Evolutionary conservation across 345 rosid species (phyloP).

Genomic region (Salix dunnii): DNA sequence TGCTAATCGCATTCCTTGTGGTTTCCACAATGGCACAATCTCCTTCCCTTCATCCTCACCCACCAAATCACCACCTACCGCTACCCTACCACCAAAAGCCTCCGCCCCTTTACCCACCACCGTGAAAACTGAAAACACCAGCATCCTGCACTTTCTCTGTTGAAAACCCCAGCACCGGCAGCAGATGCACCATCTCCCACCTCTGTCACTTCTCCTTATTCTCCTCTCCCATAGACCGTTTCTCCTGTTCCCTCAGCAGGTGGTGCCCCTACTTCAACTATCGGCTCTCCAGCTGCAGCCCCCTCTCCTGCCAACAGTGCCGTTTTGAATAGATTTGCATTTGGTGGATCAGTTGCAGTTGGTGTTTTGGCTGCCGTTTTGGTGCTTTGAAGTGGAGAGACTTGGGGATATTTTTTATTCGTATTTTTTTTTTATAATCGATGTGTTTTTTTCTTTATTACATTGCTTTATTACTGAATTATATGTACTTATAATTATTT

Average conservation of each 20-base stretch:
- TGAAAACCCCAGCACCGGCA: conserved; percentile 9
- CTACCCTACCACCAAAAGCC: not conserved
- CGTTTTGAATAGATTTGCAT: conserved; percentile 22
- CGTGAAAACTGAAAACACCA: not conserved
- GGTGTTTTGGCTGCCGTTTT: conserved; percentile 35
- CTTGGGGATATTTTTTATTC: not conserved
- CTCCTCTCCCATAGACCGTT: conserved; percentile 8
- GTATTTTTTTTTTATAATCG: not conserved
- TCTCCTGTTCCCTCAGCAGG: not conserved
- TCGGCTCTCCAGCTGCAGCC: conserved; percentile 30
- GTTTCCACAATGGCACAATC: conserved; percentile 9
- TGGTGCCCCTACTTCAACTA: not conserved
- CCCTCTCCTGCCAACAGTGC: conserved; percentile 34
- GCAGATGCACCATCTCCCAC: conserved; percentile 17
- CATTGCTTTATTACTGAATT: not conserved
- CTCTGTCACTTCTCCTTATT: conserved; percentile 23
- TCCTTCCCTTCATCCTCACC: conserved; percentile 9
- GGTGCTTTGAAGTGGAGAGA: conserved; percentile 12
- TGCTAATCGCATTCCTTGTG: not conserved
- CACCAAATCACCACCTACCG: not conserved
- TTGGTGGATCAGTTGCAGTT: conserved; percentile 27
- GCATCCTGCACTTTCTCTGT: conserved; percentile 8
- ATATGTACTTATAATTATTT: not conserved
- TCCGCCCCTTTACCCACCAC: not conserved
- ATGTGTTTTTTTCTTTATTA: not conserved